Conservation (phyloP, 2,329 filamentous ascomycete species). For the Cordyceps cicadae region DNA sequence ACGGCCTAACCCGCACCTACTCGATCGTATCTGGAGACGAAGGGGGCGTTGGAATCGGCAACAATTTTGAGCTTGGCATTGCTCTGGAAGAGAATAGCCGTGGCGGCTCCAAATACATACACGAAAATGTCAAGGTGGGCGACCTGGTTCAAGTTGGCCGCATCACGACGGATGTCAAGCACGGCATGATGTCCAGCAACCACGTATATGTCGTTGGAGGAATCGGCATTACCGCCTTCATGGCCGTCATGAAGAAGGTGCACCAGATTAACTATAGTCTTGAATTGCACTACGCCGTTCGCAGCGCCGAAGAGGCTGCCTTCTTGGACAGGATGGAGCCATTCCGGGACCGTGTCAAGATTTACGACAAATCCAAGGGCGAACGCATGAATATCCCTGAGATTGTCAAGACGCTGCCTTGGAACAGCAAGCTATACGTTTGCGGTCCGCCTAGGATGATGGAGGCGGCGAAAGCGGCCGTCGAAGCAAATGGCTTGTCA, state of each 20-base stretch:
- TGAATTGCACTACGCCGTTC: slow-evolving; percentile 51
- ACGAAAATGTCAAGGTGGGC: slow-evolving; percentile 38
- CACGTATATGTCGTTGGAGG: slow-evolving; percentile 58
- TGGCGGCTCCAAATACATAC: slow-evolving; percentile 54
- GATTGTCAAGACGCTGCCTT: slow-evolving; percentile 38
- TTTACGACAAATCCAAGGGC: slow-evolving; percentile 46
- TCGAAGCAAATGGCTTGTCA: slow-evolving; percentile 33
- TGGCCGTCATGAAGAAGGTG: slow-evolving; percentile 38
- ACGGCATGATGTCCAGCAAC: slow-evolving; percentile 39
- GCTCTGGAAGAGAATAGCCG: slow-evolving; percentile 46
- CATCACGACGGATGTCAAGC: slow-evolving; percentile 41
- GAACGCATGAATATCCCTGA: slow-evolving; percentile 45
- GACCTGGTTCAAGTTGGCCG: slow-evolving; percentile 42
- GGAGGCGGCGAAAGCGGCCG: slow-evolving; percentile 37
- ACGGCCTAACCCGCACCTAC: slow-evolving; percentile 50
- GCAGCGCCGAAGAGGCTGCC: slow-evolving; percentile 42
- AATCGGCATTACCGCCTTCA: slow-evolving; percentile 58
- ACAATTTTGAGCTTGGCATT: slow-evolving; percentile 49
- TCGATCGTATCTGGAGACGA: slow-evolving; percentile 40
- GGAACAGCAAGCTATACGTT: slow-evolving; percentile 52
- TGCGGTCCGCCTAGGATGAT: slow-evolving; percentile 53
- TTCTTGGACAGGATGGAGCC: slow-evolving; percentile 40
- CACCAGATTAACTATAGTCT: slow-evolving; percentile 39
- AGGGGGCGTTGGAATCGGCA: slow-evolving; percentile 24
- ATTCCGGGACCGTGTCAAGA: slow-evolving; percentile 32